Base-by-base conservation (phyloP, 176 grass and related monocot species). In the Oryza glaberrima region DNA sequence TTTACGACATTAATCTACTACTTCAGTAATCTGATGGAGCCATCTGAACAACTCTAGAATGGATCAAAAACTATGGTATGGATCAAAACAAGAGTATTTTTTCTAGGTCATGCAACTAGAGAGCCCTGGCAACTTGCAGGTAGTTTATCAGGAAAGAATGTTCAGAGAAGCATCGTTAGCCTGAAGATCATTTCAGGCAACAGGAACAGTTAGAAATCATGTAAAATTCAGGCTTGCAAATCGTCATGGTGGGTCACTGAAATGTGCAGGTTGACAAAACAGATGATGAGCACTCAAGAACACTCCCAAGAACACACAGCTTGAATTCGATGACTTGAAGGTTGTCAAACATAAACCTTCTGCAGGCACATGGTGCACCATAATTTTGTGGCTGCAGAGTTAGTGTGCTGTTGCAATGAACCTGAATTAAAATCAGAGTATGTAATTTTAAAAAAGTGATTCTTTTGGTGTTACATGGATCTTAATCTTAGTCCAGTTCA, bases 101-200 rank as follows among this genome's bases (percentile, higher is more conserved):
- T 54, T 54, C 5, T 6, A 54, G 51, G 51, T 19, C 16, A 54
- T 54, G 51, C 51, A 17, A 60, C 54, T 60, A 60, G 54, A n/a
- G 19, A n/a, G 19, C 54, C 54, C 40, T 61, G 38, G 67, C 86
- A 84, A 69, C 69, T 84, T 73, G 47, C 69, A 69, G 20, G 5
- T 13, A 14, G 60, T 79, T 69, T 80, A n/a, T 77, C 72, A 64
- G 35, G 23, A 1, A 45, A 76, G 17, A 67, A 69, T 17, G 64
- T 45, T 77, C 64, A 46, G 34, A 69, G 36, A 30, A 79, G 11
- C 65, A 85, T 70, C 49, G 61, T 72, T 48, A 25, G 5, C 52
- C 69, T 61, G 16, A 48, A 69, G 0, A 54, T 5, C 17, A 25
- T n/a, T 70, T 56, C 16, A 56, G 15, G 52, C 28, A 26, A 73